Percentiles rank a stretch among this genome's conserved stretches.
These are phyloP conservation scores for Phytophthora rubi DNA, from an alignment of 352 stramenopile genomes.

Conservation along the genomic window DNA sequence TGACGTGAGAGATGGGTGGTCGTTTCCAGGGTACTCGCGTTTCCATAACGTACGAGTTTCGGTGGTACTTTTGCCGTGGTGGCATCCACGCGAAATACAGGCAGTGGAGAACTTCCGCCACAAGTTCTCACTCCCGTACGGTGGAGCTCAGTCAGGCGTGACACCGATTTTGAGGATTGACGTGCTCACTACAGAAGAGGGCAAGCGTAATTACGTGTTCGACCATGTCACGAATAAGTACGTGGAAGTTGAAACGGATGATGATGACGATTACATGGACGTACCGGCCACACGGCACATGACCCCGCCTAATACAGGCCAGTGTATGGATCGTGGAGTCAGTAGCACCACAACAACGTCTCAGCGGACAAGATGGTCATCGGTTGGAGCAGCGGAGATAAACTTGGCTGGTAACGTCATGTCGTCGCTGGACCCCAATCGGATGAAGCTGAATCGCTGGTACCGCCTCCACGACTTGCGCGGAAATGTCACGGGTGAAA, in stretches of 20 bases:
- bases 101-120: constrained; percentile 78
- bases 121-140: constrained; percentile 84
- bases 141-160: constrained; percentile 85
- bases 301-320: constrained; percentile 25
- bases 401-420: constrained; percentile 89
- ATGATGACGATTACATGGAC: constrained; percentile 54
- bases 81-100: constrained; percentile 78
- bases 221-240: constrained; percentile 87
- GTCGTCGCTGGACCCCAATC: constrained; percentile 61
- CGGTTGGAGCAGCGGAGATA: constrained; percentile 82
- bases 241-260: constrained; percentile 81
- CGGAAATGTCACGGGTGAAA: constrained; percentile 82
- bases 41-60: constrained; percentile 89
- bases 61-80: constrained; percentile 88
- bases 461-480: constrained; percentile 82
- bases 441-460: constrained; percentile 82
- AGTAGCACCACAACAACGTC: constrained; percentile 48
- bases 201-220: constrained; percentile 86
- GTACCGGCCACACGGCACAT: constrained; percentile 26
- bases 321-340: constrained; percentile 50
- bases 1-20: constrained; percentile 88
- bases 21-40: constrained; percentile 76
- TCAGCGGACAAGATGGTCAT: constrained; percentile 72
- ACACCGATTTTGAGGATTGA: constrained; percentile 86
- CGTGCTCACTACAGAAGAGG: constrained; percentile 69